phyloP scores from a whole-genome alignment of 352 stramenopile genomes.

The Thalassiosira mediterranea region DNA sequence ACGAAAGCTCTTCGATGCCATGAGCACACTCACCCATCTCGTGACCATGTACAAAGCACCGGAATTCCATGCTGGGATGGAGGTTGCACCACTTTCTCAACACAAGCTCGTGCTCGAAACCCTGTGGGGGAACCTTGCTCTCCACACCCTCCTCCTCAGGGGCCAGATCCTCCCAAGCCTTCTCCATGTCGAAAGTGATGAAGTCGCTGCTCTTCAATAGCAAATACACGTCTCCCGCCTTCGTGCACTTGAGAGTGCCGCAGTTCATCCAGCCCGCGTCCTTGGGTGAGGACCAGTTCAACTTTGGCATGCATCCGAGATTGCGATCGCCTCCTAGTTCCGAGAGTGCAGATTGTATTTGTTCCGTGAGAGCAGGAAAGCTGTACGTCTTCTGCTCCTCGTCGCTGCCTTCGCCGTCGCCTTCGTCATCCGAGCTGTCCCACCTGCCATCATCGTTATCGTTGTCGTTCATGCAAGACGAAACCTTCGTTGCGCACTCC shows the following conservation, averaged over 20 bases:
- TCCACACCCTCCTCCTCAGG: constrained; percentile 3
- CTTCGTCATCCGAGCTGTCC: constrained; percentile 37
- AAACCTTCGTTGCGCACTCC: constrained; percentile 51
- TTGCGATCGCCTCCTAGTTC: constrained; percentile 78
- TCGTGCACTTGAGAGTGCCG: constrained; percentile 71
- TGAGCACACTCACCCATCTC: constrained; percentile 65
- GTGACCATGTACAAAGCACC: constrained; percentile 89
- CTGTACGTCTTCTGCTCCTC: constrained; percentile 49
- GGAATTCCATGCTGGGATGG: constrained; percentile 94
- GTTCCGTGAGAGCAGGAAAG: constrained; percentile 70
- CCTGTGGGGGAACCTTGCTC: not conserved
- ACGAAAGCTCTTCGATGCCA: no score
- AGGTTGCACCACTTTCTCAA: constrained; percentile 95
- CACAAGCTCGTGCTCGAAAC: constrained; percentile 85
- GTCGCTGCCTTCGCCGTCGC: constrained; percentile 38
- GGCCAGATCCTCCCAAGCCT: constrained; percentile 85
- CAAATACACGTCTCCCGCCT: constrained; percentile 78
- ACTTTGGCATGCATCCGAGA: constrained; percentile 86
- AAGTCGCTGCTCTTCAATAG: constrained; percentile 83
- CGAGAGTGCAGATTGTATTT: constrained; percentile 84
- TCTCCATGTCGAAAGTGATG: constrained; percentile 90
- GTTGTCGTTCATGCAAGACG: constrained; percentile 53
- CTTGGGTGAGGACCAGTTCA: constrained; percentile 93
- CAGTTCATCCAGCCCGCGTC: constrained; percentile 93
- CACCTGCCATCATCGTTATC: constrained; percentile 24